Evolutionary conservation across 2,329 filamentous ascomycete species (phyloP), one percentile per base, ranked within the genome.

Genomic region (Arthrobotrys iridis): DNA sequence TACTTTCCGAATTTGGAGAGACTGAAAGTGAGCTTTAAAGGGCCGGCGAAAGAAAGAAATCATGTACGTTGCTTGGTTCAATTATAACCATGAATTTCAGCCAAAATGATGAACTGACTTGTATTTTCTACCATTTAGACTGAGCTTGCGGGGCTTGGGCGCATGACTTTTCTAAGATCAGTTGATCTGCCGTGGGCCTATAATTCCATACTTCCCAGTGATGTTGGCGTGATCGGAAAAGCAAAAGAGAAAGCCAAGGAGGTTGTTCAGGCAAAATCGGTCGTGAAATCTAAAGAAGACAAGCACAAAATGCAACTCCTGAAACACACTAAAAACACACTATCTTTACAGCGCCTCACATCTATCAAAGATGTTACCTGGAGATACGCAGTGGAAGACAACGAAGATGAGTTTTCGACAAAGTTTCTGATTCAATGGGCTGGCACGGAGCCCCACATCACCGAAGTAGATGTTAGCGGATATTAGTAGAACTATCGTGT

Each of bases 221-320:
- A 63, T 13, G 28, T 59, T 26, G 48, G 71, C 13, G 48, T 75
- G 1, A 64, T 50, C 55, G 58, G 40, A 55, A 75, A 75, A 55
- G 57, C 62, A n/a, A 67, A 67, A 24, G 63, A 75, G 7, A 67
- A 43, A 18, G 62, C 63, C 33, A 63, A 52, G 22, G 62, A 66
- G 26, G 55, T 67, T 20, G 62, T 75, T 33, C 46, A 41, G 13
- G 55, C 62, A 37, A 67, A 41, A 40, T 48, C 37, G 4, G 22
- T n/a, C 4, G 11, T 13, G 10, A 46, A 67, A 6, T 22, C 22
- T 28, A 67, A 50, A 37, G 35, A 67, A 5, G 55, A 58, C 20
- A 62, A 52, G 35, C 10, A 67, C 2, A 67, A 63, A 50, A 30
- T 41, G 2, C 35, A 37, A 18, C 58, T 75, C 24, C 11, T 37